Evolutionary conservation across 202 grass and related monocot genomes (phyloP).

Genomic region (Brachypodium distachyon): DNA sequence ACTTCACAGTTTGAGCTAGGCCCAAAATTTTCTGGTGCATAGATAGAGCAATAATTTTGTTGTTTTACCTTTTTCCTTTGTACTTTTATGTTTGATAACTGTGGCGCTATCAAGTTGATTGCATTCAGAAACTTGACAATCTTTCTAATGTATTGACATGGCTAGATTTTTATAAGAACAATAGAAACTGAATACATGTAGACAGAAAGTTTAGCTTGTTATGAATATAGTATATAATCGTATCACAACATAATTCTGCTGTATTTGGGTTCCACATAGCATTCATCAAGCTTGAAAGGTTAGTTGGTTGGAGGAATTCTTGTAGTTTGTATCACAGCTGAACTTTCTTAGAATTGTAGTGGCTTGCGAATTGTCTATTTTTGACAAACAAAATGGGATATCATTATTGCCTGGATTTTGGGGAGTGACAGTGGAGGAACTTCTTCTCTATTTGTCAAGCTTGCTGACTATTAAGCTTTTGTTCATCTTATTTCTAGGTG

Average conservation of each 20-base stretch:
- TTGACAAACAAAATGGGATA: neutral
- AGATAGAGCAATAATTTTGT: neutral
- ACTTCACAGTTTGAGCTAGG: neutral
- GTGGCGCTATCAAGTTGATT: constrained; percentile 9
- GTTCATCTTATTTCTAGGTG: constrained; percentile 46
- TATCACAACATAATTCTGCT: neutral
- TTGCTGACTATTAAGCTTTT: neutral
- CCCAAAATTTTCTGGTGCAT: neutral
- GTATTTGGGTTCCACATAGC: neutral
- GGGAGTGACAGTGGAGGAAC: neutral
- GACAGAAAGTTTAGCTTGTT: neutral
- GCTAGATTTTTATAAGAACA: neutral
- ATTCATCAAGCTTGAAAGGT: neutral
- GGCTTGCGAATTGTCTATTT: neutral
- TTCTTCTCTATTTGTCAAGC: neutral
- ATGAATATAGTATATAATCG: neutral
- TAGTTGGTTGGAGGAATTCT: neutral
- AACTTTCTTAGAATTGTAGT: neutral
- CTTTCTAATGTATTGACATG: neutral
- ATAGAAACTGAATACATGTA: neutral
- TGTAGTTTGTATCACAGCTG: neutral
- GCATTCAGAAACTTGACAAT: neutral
- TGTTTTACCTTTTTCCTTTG: neutral
- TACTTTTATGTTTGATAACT: neutral
- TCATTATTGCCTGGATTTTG: neutral